These are phyloP conservation scores for Amborella trichopoda DNA, from an alignment of 164 flowering plant genomes.

Conservation along the genomic window DNA sequence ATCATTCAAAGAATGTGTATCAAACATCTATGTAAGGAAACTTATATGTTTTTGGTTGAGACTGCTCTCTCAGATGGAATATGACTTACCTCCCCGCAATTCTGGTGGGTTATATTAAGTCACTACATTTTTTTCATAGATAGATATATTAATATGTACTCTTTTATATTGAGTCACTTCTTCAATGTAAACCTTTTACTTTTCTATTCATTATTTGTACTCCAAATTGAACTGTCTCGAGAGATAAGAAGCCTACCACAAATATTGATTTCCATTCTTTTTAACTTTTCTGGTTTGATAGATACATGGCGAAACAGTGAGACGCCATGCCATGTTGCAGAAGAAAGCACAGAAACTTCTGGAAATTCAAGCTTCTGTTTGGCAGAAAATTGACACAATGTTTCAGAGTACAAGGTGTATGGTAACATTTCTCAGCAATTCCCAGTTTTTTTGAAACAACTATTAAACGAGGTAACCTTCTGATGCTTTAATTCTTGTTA, in stretches of 20 bases:
- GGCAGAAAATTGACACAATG: slow-evolving; percentile 71
- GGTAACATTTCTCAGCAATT: slow-evolving; percentile 81
- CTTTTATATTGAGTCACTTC: not conserved
- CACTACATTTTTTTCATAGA: not conserved
- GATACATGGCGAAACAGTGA: slow-evolving; percentile 89
- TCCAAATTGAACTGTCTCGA: not conserved
- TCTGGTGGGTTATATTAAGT: not conserved
- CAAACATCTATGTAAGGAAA: no score
- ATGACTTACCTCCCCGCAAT: no score
- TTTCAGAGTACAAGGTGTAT: slow-evolving; percentile 85
- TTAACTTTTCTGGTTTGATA: slow-evolving; percentile 15
- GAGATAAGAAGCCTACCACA: not conserved
- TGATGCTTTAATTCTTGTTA: no score
- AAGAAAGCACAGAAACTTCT: slow-evolving; percentile 64
- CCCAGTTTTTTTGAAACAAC: no score
- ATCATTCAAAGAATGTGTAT: no score
- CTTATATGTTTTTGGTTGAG: no score
- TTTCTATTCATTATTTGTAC: not conserved
- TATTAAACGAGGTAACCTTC: no score
- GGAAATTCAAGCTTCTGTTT: slow-evolving; percentile 51
- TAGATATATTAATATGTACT: not conserved
- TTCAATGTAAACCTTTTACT: not conserved
- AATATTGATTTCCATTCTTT: not conserved
- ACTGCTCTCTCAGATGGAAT: no score
- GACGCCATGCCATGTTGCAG: slow-evolving; percentile 43